Evolutionary conservation across 805 yeast species (phyloP).

Genomic region (Naumovozyma castellii): DNA sequence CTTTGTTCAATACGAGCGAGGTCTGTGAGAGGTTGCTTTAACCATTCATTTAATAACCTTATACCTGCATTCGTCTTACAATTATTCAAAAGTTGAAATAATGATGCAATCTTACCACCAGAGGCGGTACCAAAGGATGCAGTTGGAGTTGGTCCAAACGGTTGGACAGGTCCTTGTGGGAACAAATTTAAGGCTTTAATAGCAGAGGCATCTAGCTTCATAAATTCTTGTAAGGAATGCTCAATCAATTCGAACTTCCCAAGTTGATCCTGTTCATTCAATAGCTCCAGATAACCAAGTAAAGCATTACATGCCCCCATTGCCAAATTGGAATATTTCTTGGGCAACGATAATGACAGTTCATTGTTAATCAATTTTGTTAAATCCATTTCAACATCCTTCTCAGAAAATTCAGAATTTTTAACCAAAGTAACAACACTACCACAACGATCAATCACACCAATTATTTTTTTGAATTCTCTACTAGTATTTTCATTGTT

Average conservation of each 20-base stretch:
- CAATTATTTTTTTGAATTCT: conserved; percentile 55
- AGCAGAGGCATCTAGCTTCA: conserved; percentile 89
- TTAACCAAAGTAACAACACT: conserved; percentile 57
- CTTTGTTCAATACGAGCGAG: conserved; percentile 50
- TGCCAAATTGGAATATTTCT: conserved; percentile 21
- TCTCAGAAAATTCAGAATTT: conserved; percentile 46
- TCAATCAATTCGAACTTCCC: conserved; percentile 49
- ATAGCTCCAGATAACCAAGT: conserved; percentile 54
- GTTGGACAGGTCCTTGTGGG: conserved; percentile 36
- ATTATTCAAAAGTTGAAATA: conserved; percentile 76
- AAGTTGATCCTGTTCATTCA: conserved; percentile 45
- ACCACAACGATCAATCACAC: conserved; percentile 70
- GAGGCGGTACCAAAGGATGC: conserved; percentile 10
- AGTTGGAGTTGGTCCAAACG: conserved; percentile 11
- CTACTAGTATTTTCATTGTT: conserved; percentile 13
- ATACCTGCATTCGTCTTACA: conserved; percentile 89
- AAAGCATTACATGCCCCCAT: conserved; percentile 41
- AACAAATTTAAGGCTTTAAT: conserved; percentile 79
- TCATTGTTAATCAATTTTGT: conserved; percentile 56
- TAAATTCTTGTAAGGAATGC: conserved; percentile 67
- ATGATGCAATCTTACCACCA: conserved; percentile 41
- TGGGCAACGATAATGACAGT: conserved; percentile 23
- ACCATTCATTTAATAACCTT: conserved; percentile 82
- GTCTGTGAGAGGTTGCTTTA: conserved; percentile 86
- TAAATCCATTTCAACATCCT: conserved; percentile 72